Base-by-base conservation (phyloP, 441 rosid species). In the Manihot esculenta region DNA sequence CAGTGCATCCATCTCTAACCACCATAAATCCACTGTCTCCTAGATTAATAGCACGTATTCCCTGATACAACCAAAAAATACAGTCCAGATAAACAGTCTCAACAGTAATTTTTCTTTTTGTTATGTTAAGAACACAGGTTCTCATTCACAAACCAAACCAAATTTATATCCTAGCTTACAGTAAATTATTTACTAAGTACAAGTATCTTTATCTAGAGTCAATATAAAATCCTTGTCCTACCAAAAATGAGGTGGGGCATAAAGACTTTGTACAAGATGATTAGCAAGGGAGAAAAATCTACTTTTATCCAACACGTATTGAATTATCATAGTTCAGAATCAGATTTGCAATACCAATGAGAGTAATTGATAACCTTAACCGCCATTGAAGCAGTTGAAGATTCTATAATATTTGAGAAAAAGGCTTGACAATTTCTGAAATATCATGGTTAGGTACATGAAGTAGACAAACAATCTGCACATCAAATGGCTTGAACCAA, bases 11-110 rank as follows among this genome's bases (percentile, higher is more conserved):
- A 83, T 90, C 93, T 58, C 98, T 88, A 9, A 92, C 85, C 72
- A 92, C 98, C 79, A 90, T 87, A 78, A 90, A 92, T 35, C 98
- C 98, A 80, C 97, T 92, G 78, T 92, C 98, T 7, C 98, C 98
- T 33, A 92, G 68, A 73, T 92, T 92, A 62, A 90, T 78, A 8
- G 97, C 91, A 70, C 81, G 82, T 20, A 93, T 78, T 69, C 75
- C 79, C 71, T 85, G 83, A 78, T 77, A 77, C 71, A 69, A 54
- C 30, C 44, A 68, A 1, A 24, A n/a, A n/a, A n/a, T n/a, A n/a
- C n/a, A 38, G 5, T n/a, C 47, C 38, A 47, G 3, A 38, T n/a
- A 33, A 62, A 33, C 38, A 33, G 38, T 33, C 5, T 33, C 38
- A 33, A 33, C 38, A 33, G 38, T 33, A 33, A 33, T 33, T 33